Base-by-base conservation (phyloP, 306 rosid species). In the Dalbergia cochinchinensis region DNA sequence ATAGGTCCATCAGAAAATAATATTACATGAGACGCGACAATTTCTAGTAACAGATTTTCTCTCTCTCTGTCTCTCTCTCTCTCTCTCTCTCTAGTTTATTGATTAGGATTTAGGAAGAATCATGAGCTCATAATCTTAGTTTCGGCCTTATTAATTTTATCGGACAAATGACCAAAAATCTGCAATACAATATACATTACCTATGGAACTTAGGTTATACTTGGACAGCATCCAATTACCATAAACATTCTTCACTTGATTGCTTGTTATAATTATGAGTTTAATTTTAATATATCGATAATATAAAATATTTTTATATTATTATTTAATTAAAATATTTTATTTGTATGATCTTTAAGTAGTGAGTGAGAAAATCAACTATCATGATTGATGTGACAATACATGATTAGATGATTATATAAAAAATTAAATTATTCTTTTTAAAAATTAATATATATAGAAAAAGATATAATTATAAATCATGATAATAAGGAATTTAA, bases 111-210 rank as follows among this genome's bases (percentile, higher is more conserved):
- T 61, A 33, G 10, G 45, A 19, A 50, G 42, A 37, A 65, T 35
- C 26, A 62, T 34, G 48, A 31, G 1, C 8, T 75, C 69, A 48
- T 53, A 54, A 51, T 77, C 11, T 20, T 39, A 58, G 19, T 54
- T 66, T 39, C 6, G 10, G 39, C 57, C 78, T 72, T 20, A 55
- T 72, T 26, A 54, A 22, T 15, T n/a, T 54, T 54, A 54, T 50
- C 6, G 5, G 2, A 50, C 1, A 50, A 13, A 14, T 15, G 16
- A 16, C 60, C 6, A n/a, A 54, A 54, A 54, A 54, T 16, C n/a
- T 54, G 20, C 20, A n/a, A 54, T 5, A 54, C 4, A 54, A 5
- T 54, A 54, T 7, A 54, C 10, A n/a, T 15, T 54, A 12, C 60
- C n/a, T 18, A 16, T 5, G 22, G 20, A 7, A 15, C 26, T 54